Base-by-base conservation (phyloP, 106 monocot species). In the Gastrodia elata region DNA sequence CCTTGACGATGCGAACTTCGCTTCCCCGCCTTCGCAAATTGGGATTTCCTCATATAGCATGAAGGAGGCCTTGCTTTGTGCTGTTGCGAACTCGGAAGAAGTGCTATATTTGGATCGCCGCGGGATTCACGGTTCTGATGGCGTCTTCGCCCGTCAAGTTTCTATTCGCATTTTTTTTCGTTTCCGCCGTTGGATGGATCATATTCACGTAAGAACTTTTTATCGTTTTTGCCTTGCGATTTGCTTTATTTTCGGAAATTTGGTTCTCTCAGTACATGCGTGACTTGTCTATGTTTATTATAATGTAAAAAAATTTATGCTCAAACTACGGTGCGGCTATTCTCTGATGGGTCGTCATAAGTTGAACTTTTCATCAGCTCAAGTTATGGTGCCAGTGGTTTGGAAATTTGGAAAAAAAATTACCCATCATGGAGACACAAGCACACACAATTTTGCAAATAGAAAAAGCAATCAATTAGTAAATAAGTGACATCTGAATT, bases 81-180 rank as follows among this genome's bases (percentile, higher is more conserved):
- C 20, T 24, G 68, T 35, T 24, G 39, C 38, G 18, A 39, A 38
- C 6, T 38, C n/a, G 16, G 68, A 22, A 20, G 68, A 39, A 25
- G 37, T 8, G 20, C 69, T 40, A 3, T 40, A n/a, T 16, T 1
- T 40, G 69, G 69, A 40, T 40, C 40, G 13, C 15, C 8, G 9
- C 38, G 68, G n/a, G 38, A 38, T 69, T 4, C 35, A 26, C n/a
- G 40, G 71, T 8, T n/a, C 16, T 34, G 25, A 86, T 86, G 86
- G 82, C 86, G 52, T 86, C 85, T 18, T 93, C 93, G 16, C 94
- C 88, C 27, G 94, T 80, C 44, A 90, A 86, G 86, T 90, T 94
- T 83, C 68, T 94, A 68, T 80, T 83, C 57, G 82, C 80, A 20
- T 78, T 94, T 52, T 88, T 94, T 13, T 73, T 75, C 46, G 79